Evolutionary conservation across 495 filamentous ascomycete genomes (phyloP).

Genomic region (Penicillium manginii): DNA sequence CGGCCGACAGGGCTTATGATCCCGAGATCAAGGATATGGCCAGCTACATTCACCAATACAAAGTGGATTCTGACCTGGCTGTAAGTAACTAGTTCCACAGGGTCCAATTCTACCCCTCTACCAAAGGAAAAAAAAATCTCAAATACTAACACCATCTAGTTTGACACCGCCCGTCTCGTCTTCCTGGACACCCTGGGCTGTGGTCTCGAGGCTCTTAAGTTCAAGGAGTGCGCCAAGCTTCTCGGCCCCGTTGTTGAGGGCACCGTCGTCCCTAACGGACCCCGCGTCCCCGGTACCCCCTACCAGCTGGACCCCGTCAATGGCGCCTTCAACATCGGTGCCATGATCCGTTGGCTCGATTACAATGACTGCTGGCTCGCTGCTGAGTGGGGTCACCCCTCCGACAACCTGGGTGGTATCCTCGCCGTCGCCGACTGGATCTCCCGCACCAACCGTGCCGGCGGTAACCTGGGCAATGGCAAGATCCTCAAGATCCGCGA

Average conservation of each 20-base stretch:
- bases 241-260: constrained; percentile 92
- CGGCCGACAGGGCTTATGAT: constrained; percentile 68
- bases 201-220: constrained; percentile 91
- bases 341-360: constrained; percentile 98
- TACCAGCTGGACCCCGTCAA: constrained; percentile 95
- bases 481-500: constrained; percentile 86
- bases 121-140: neutral
- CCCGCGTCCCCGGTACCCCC: constrained; percentile 86
- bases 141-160: constrained; percentile 52
- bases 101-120: neutral
- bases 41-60: constrained; percentile 87
- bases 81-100: constrained; percentile 54
- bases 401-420: constrained; percentile 95
- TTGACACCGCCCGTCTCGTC: constrained; percentile 86
- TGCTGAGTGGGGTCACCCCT: constrained; percentile 98
- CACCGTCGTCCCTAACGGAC: constrained; percentile 90
- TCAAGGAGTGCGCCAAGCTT: constrained; percentile 93
- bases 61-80: constrained; percentile 88
- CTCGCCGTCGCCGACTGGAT: constrained; percentile 97
- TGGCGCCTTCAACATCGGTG: constrained; percentile 97
- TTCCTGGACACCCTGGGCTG: constrained; percentile 96
- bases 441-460: constrained; percentile 90
- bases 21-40: constrained; percentile 94
- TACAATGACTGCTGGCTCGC: constrained; percentile 99
- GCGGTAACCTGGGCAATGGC: constrained; percentile 82